Base-by-base conservation (phyloP, 306 rosid species). In the Benincasa hispida region DNA sequence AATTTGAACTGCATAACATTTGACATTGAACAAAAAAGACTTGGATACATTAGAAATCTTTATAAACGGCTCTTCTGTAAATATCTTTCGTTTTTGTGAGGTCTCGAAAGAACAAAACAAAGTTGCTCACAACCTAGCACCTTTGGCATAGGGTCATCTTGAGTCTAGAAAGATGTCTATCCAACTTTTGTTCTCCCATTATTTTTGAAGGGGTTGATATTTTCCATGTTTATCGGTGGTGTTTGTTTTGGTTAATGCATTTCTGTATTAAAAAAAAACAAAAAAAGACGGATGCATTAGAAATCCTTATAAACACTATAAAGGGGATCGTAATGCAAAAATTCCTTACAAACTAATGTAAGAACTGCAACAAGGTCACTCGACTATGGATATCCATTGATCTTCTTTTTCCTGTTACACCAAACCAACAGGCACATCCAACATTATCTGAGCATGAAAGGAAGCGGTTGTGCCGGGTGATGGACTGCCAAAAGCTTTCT, bases 401-500 rank as follows among this genome's bases (percentile, higher is more conserved):
- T 34, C 1, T 74, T 30, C 50, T 32, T 35, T 51, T 70, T 11
- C 41, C 39, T 47, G 41, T 50, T 70, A 8, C 24, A 14, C 35
- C 24, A 70, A 66, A 47, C 58, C 37, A 68, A 86, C 88, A 94
- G 99, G 95, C 97, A n/a, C 97, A 94, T 82, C 96, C 99, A 18
- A 86, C 93, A 22, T 90, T 94, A 5, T 86, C 97, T 12, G 97
- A 94, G 87, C 93, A 89, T 9, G 99, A 94, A 84, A 91, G 99
- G 83, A 94, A 94, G 82, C 80, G 96, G 73, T 89, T 94, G 17
- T 92, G 97, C 84, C 89, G 99, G 5, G 93, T 90, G 77, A 90
- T 94, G 95, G 97, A 94, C 35, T 94, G 99, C 79, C 96, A 92
- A 80, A 94, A 92, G 81, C 95, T 94, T 45, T 94, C 99, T 15